Evolutionary conservation across 2,329 filamentous ascomycete species (phyloP), one percentile per base, ranked within the genome.

Genomic region (Cryphonectria radicalis): DNA sequence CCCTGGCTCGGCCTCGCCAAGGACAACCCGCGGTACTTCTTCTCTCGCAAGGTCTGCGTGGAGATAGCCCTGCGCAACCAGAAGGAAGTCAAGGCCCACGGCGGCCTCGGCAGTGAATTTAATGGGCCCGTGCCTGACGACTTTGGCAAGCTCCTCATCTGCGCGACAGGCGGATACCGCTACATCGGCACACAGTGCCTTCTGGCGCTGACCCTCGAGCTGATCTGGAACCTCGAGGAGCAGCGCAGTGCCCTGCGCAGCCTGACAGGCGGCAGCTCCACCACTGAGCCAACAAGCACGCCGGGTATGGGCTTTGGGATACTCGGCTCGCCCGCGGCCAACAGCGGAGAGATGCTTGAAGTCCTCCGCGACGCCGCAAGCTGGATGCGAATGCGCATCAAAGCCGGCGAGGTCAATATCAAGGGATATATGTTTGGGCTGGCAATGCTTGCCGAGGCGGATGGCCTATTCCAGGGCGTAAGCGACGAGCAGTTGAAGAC

Each of bases 391-490:
- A 73, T 75, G 7, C 79, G 78, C 11, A 79, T 89, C n/a, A 74
- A 81, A 63, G 80, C 80, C 0, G 87, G 86, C 1, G 86, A 89
- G 76, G 88, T 86, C 0, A 89, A 89, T 69, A 78, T 85, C 28
- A 89, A 89, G 73, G 84, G 85, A 0, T 84, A 84, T 57, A 65
- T 89, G 25, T 80, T 88, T 17, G 72, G 79, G 1, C 76, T 76
- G 11, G 74, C 84, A 17, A 74, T 86, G 0, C 74, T 74, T 6
- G 80, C 81, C 0, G 81, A 87, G 60, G 78, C 88, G 0, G 78
- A 84, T 4, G 83, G 79, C 0, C 76, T 86, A 1, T 76, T 80
- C 71, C 76, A 75, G 3, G 82, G 84, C 0, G 14, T 81, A 0
- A 71, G 72, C 0, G 78, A 78, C 7, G 76, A 82, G 0, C 80